phyloP scores from a whole-genome alignment of 768 basidiomycete species.

The Hebeloma cylindrosporum region DNA sequence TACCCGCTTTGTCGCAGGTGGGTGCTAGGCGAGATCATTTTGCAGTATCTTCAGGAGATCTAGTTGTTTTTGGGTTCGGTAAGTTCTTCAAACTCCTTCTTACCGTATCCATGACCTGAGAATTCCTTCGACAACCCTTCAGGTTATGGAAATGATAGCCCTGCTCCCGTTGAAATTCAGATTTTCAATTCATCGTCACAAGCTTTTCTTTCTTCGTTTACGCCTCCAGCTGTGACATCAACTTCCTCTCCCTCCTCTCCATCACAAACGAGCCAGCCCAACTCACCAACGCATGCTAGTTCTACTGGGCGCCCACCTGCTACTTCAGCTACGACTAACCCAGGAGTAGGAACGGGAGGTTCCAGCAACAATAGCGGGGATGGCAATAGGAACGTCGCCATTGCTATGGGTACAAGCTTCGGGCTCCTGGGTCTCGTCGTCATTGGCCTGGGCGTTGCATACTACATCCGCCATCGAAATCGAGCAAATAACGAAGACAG shows the following conservation, averaged over 20 bases:
- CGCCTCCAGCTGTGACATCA: conserved; percentile 27
- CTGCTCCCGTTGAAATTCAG: conserved; percentile 54
- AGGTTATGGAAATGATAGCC: conserved; percentile 51
- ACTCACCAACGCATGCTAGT: conserved; percentile 24
- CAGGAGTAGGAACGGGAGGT: too few species aligned
- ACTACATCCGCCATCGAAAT: conserved; percentile 42
- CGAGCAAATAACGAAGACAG: conserved; percentile 20
- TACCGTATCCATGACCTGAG: neutral
- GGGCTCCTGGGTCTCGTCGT: conserved; percentile 58
- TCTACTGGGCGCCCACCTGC: conserved; percentile 24
- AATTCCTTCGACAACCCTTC: neutral
- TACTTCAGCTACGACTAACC: conserved; percentile 29
- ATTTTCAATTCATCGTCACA: conserved; percentile 50
- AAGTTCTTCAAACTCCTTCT: conserved; percentile 29
- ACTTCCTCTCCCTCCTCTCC: too few species aligned
- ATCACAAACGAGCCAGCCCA: too few species aligned
- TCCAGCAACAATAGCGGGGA: conserved; percentile 14
- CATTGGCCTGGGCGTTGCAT: conserved; percentile 38
- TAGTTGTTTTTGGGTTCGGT: conserved; percentile 82
- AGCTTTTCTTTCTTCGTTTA: conserved; percentile 43
- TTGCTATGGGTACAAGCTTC: conserved; percentile 63
- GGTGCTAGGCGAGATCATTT: conserved; percentile 74
- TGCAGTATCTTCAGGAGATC: conserved; percentile 57
- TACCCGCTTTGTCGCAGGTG: conserved; percentile 52
- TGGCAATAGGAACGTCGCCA: conserved; percentile 31